Base-by-base conservation (phyloP, 352 stramenopile species). In the Pythium aphanidermatum region DNA sequence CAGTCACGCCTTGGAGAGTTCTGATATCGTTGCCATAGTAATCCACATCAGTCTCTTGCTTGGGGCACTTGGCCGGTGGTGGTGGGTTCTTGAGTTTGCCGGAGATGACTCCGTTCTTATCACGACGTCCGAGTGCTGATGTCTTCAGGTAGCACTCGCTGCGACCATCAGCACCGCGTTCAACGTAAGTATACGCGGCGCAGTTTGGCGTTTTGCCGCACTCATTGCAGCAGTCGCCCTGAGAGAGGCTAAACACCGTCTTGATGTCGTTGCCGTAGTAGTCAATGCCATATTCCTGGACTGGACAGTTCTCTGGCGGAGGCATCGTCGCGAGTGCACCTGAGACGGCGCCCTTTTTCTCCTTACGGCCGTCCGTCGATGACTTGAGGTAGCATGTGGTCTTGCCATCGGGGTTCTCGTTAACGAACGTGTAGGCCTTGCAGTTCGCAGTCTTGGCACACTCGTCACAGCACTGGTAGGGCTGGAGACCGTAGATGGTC, bases 341-440 rank as follows among this genome's bases (percentile, higher is more conserved):
- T 3, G 62, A 71, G 12, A 71, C 58, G 3, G 55, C 63, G 14
- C 63, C 63, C 36, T 63, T 72, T 30, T 58, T 55, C 38, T 56
- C 52, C 13, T 20, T 37, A 23, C 65, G 58, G 17, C 63, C 63
- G 0, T 19, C 20, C 1, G 46, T 47, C 10, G 67, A 62, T 13
- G 32, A 60, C 41, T 84, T 82, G 26, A 84, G 54, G 54, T 80
- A 84, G 46, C 72, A 84, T 14, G 58, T 59, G 1, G 66, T 58
- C 46, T 66, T 65, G 13, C 68, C 71, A 29, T 81, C 68, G 6
- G 48, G 13, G 40, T 81, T 83, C 30, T 74, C 43, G 42, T 82
- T 84, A 19, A 82, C 60, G 17, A 79, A 83, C 7, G 72, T 82
- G 62, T 79, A 81, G 14, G 55, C 72, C 31, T 54, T 46, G 47